These are phyloP conservation scores for Claviceps africana DNA, from an alignment of 2,329 filamentous ascomycete genomes.

Conservation along the genomic window DNA sequence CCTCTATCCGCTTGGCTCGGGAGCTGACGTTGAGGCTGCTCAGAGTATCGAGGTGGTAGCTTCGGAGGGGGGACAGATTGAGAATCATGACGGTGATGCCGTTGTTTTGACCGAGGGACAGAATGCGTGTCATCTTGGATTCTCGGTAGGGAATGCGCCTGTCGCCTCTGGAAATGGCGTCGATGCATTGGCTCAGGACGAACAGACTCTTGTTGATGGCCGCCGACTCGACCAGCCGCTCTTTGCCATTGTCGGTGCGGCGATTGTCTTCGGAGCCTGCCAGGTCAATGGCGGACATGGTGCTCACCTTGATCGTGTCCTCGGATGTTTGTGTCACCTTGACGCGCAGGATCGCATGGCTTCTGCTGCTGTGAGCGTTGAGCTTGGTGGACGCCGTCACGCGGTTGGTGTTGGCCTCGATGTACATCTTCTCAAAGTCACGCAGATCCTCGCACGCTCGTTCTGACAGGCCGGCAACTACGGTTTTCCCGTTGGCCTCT, in stretches of 20 bases:
- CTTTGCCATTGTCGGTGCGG: slow-evolving; percentile 83
- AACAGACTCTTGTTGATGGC: slow-evolving; percentile 97
- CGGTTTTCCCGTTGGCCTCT: slow-evolving; percentile 75
- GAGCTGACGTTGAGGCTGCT: slow-evolving; percentile 93
- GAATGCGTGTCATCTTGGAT: slow-evolving; percentile 92
- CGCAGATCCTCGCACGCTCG: slow-evolving; percentile 70
- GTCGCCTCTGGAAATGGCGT: slow-evolving; percentile 68
- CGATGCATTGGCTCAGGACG: slow-evolving; percentile 85
- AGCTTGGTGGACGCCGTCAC: slow-evolving; percentile 85
- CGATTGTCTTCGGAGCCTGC: slow-evolving; percentile 94
- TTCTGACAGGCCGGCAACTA: slow-evolving; percentile 76
- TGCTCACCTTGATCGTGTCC: slow-evolving; percentile 58
- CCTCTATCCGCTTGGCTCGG: slow-evolving; percentile 88
- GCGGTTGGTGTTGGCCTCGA: slow-evolving; percentile 81
- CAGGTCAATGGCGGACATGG: slow-evolving; percentile 84
- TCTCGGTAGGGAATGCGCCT: slow-evolving; percentile 82
- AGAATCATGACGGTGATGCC: slow-evolving; percentile 94
- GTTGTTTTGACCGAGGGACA: slow-evolving; percentile 86
- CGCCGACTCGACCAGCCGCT: slow-evolving; percentile 83
- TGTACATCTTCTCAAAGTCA: slow-evolving; percentile 81
- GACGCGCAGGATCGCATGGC: slow-evolving; percentile 81
- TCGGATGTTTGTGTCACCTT: slow-evolving; percentile 68
- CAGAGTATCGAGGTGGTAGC: slow-evolving; percentile 85
- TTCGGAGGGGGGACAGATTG: slow-evolving; percentile 80
- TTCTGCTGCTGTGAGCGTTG: slow-evolving; percentile 80